Conservation (phyloP, 1,139 yeast species). For the Suhomyces wounanorum region DNA sequence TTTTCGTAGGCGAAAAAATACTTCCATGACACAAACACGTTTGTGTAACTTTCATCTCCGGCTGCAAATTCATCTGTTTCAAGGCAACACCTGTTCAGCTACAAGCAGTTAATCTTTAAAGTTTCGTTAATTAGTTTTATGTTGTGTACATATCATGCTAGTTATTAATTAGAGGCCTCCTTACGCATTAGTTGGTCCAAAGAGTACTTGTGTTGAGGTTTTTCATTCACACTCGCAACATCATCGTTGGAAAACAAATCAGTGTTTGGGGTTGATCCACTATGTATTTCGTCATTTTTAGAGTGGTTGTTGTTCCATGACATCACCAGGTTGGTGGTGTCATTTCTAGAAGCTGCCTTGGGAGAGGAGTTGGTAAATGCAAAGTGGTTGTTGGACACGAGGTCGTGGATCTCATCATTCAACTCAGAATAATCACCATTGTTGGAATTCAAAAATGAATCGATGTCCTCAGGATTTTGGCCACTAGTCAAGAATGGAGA, state of each 20-base stretch:
- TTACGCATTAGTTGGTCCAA: conserved; percentile 11
- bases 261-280: conserved; percentile 35
- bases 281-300: conserved; percentile 19
- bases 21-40: not conserved
- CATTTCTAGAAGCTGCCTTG: conserved; percentile 36
- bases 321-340: conserved; percentile 39
- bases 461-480: conserved; percentile 21
- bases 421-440: conserved; percentile 15
- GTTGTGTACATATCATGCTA: conserved; percentile 7
- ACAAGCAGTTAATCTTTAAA: no score
- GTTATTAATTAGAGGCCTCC: conserved; percentile 5
- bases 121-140: conserved; percentile 1
- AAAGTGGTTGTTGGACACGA: conserved; percentile 16
- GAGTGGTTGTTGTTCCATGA: conserved; percentile 26
- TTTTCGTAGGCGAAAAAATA: not conserved
- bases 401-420: conserved; percentile 25
- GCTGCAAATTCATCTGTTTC: conserved; percentile 4
- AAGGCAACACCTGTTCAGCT: no score
- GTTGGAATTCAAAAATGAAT: conserved; percentile 20
- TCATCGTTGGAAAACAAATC: conserved; percentile 38
- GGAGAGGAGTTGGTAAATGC: conserved; percentile 27
- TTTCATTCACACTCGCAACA: conserved; percentile 8
- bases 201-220: conserved; percentile 4
- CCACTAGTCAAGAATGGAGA: conserved; percentile 34
- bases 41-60: conserved; percentile 1